Conservation (phyloP, 1,284 basidiomycete species). For the Ustanciosporium gigantosporum region DNA sequence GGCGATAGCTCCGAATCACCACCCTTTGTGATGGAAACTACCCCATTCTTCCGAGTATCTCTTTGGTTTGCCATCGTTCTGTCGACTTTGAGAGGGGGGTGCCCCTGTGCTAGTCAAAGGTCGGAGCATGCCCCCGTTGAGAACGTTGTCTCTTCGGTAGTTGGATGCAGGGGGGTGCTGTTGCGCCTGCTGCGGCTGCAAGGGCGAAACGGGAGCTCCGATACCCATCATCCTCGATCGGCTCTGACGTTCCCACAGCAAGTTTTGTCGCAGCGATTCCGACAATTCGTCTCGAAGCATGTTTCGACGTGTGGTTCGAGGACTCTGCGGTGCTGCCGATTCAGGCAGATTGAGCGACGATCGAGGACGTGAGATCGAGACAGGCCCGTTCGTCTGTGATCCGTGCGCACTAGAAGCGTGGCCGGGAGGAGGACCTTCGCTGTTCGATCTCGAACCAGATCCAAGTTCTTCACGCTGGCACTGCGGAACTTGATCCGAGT, state of each 20-base stretch:
- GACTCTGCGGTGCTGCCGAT: slow-evolving; percentile 72
- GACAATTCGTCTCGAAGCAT: slow-evolving; percentile 85
- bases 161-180: slow-evolving; percentile 3
- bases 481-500: slow-evolving; percentile 24
- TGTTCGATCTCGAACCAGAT: slow-evolving; percentile 38
- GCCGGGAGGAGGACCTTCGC: slow-evolving; percentile 21
- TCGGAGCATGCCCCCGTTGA: slow-evolving; percentile 43
- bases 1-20: slow-evolving; percentile 18
- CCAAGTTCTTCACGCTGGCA: slow-evolving; percentile 14
- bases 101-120: slow-evolving; percentile 43
- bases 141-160: slow-evolving; percentile 29
- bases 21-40: slow-evolving; percentile 57
- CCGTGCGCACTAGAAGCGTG: slow-evolving; percentile 9
- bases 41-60: slow-evolving; percentile 46
- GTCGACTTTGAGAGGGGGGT: slow-evolving; percentile 6
- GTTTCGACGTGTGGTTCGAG: slow-evolving; percentile 77
- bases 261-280: slow-evolving; percentile 77
- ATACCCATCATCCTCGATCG: slow-evolving; percentile 57
- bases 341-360: slow-evolving; percentile 38
- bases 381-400: slow-evolving; percentile 11
- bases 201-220: slow-evolving; percentile 21
- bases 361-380: slow-evolving; percentile 30
- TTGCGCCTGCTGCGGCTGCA: no score
- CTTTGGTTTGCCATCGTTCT: slow-evolving; percentile 19
- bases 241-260: slow-evolving; percentile 76